Base-by-base conservation (phyloP, 1,284 basidiomycete species). In the Neonothopanus nambi region DNA sequence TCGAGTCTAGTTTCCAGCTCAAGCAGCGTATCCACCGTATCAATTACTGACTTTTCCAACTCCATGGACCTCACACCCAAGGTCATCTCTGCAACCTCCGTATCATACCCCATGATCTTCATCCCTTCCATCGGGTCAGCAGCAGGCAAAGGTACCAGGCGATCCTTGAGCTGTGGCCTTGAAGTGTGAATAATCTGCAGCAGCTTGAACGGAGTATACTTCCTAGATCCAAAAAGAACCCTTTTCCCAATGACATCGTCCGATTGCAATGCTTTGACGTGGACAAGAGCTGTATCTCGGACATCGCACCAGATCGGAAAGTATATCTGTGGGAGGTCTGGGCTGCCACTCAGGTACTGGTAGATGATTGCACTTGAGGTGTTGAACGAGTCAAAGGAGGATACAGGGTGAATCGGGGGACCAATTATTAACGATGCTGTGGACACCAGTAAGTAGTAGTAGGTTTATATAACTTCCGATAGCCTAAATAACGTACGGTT, bases 21-120 rank as follows among this genome's bases (percentile, higher is more conserved):
- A 38, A 56, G 26, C 26, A 56, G 20, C 28, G 20, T 28, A 23
- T 51, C 48, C n/a, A 56, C 54, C 11, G 54, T 52, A 36, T 51
- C 44, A 28, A 56, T 28, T 13, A 56, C 40, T 8, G 44, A 52
- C 17, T 56, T 44, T 17, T 56, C 50, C 37, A 48, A 33, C 8
- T 33, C 26, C 17, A 30, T 21, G 5, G 20, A 38, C n/a, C 15
- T 33, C 4, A 45, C 33, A 17, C 40, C 40, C 18, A 41, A 40
- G 4, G 36, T 28, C 17, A 35, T 45, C 52, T 26, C 40, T 11
- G 38, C 38, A 26, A 40, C n/a, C 9, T 3, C 43, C 18, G 20
- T 42, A 45, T 48, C 52, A 13, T 23, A 42, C 17, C 30, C 43
- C 20, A 40, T 18, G 12, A 48, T 33, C 9, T 15, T 23, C 24